Percentiles rank a stretch among this genome's conserved stretches.
Conservation (phyloP, 768 basidiomycete genomes). For the Amanita rubescens region DNA sequence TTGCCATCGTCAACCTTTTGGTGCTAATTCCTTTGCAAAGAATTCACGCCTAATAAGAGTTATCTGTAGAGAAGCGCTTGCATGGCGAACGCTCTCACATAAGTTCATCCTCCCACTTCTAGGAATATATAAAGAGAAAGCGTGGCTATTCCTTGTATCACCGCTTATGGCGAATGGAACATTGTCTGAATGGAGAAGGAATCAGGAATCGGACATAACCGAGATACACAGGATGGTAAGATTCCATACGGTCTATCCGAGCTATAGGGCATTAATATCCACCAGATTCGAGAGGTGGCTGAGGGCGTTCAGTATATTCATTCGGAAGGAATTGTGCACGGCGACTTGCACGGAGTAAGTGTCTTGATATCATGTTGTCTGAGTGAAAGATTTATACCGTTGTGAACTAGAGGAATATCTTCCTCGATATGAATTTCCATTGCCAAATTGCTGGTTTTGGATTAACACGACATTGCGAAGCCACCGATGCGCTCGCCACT, state of each 20-base stretch:
- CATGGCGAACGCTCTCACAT: background rate
- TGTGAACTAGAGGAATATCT: background rate
- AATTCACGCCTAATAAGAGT: background rate
- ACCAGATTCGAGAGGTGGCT: background rate
- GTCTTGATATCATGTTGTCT: background rate
- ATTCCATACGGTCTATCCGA: too few relatives aligned
- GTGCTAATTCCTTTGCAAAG: background rate
- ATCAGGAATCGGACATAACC: too few relatives aligned
- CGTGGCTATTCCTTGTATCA: background rate
- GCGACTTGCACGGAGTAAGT: slow-evolving; percentile 1
- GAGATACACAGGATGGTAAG: slow-evolving; percentile 1
- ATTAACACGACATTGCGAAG: too few relatives aligned
- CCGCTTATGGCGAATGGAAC: slow-evolving; percentile 3
- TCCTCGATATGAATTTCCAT: background rate
- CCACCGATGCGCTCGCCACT: background rate
- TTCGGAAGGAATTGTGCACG: slow-evolving; percentile 2
- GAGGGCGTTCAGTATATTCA: slow-evolving; percentile 4
- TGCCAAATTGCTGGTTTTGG: background rate
- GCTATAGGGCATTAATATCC: background rate
- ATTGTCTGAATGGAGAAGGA: background rate
- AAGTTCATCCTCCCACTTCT: background rate
- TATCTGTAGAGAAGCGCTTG: background rate
- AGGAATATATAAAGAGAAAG: background rate
- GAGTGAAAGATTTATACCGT: background rate
- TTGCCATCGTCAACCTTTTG: too few relatives aligned